Base-by-base conservation (phyloP, 2,329 filamentous ascomycete genomes). In the Penicillium brevicompactum region DNA sequence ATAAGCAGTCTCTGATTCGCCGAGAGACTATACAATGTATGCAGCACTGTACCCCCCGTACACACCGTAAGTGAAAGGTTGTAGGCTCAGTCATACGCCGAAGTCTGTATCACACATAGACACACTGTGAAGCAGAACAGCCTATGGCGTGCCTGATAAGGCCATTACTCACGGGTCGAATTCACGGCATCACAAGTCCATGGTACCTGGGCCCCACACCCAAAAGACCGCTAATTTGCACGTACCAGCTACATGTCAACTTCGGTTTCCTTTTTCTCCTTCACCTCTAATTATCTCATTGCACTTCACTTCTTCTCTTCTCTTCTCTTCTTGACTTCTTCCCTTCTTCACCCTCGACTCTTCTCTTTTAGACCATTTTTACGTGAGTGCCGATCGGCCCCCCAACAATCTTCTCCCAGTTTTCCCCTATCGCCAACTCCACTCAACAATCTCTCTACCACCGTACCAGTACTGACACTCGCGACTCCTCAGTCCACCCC, bases 1-100 rank as follows among this genome's bases (percentile, higher is more conserved):
- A 68, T 70, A 67, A 64, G 62, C 63, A 53, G 49, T 42, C 46
- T 55, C 59, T 69, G 61, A 69, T 70, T 70, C 61, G 63, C 40
- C 54, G 31, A 46, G 8, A 49, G 21, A 27, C 27, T 46, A 40
- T 37, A 10, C 24, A 8, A 10, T 38, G 38, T 24, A 13, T 21
- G 21, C 5, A 52, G 14, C 22, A 10, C 21, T 27, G 30, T 43
- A 14, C 38, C 22, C n/a, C 14, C 34, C 34, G 34, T 37, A n/a
- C 34, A 37, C 34, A 27, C 24, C 24, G 24, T 27, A 27, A 27
- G 24, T 27, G 24, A 27, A 27, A 27, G 8, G 24, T 8, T 27
- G 24, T 27, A 27, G 24, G 24, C 24, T 27, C 24, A 37, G 34
- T 37, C 34, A 13, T 37, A 37, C 34, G 24, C 24, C 24, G 24